Base-by-base conservation (phyloP, 768 basidiomycete species). In the Kwoniella shandongensis region DNA sequence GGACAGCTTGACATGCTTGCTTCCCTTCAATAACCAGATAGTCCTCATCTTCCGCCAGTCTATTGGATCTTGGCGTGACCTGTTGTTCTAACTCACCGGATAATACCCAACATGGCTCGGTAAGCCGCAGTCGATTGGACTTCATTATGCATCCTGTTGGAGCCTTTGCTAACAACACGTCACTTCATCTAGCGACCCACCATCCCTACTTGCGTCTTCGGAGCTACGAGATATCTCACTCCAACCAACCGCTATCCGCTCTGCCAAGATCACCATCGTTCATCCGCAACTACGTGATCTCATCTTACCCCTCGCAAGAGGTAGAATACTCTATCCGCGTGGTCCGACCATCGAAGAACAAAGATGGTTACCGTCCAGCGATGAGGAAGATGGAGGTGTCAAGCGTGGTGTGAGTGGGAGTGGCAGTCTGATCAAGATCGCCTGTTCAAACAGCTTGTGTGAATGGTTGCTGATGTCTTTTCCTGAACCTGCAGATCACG, bases 241-340 rank as follows among this genome's bases (percentile, higher is more conserved):
- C 23, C 38, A 45, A 12, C 71, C 71, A 1, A 47, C 62, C 1
- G 12, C 46, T 13, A 51, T 74, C 22, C 57, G 63, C n/a, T 51
- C 63, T 27, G 70, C 70, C 0, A 49, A 53, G 23, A 67, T 73
- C 20, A 74, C 71, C 12, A 74, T 71, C 36, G 59, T 76, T 39
- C 75, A 76, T 55, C 73, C 75, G 20, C 88, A 91, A 77, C 79
- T 91, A 26, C 82, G 88, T 32, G 88, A 91, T 78, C 83, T 91
- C 46, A 76, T 89, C 47, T 82, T 87, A 57, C 88, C 88, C 1
- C 79, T 83, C 4, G 82, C 85, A 38, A 51, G 61, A 23, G 51
- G 61, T 10, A n/a, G 50, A 27, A 47, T 57, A 18, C 51, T 53
- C 10, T 57, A 57, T 22, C 51, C 53, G 2, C 22, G 51, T 17